phyloP scores from a whole-genome alignment of 148 eudicot genomes.

The Arctostaphylos glauca region DNA sequence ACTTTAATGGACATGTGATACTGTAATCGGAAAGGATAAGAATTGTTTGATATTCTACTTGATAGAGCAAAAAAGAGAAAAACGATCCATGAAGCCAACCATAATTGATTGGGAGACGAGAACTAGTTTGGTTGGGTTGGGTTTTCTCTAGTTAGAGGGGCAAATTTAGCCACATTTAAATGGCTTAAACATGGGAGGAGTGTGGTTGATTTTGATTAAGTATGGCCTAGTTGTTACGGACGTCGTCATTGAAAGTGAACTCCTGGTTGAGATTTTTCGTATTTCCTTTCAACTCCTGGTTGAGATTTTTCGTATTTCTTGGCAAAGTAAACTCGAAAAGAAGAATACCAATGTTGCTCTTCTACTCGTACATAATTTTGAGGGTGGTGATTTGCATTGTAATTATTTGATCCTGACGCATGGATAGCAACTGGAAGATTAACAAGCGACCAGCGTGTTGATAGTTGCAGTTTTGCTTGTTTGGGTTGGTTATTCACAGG shows the following conservation, averaged over 20 bases:
- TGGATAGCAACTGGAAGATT: background rate
- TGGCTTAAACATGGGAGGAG: background rate
- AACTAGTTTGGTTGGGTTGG: too few species aligned
- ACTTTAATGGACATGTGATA: background rate
- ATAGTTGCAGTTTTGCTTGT: background rate
- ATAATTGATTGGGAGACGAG: background rate
- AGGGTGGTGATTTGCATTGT: background rate
- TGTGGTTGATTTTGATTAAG: background rate
- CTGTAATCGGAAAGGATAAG: background rate
- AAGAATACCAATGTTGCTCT: background rate
- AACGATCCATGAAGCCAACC: background rate
- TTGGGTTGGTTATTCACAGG: background rate
- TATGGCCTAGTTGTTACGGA: background rate
- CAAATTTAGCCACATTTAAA: background rate
- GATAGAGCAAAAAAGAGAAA: background rate
- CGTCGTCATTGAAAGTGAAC: background rate
- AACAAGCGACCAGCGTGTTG: background rate
- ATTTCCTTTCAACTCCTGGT: background rate
- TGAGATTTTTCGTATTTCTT: background rate
- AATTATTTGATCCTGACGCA: background rate
- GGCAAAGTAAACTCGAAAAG: background rate
- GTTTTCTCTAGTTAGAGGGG: background rate
- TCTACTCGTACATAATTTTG: background rate
- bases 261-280: background rate
- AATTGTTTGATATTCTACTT: background rate